phyloP scores from a whole-genome alignment of 306 rosid genomes.

The Abrus pulchellus region DNA sequence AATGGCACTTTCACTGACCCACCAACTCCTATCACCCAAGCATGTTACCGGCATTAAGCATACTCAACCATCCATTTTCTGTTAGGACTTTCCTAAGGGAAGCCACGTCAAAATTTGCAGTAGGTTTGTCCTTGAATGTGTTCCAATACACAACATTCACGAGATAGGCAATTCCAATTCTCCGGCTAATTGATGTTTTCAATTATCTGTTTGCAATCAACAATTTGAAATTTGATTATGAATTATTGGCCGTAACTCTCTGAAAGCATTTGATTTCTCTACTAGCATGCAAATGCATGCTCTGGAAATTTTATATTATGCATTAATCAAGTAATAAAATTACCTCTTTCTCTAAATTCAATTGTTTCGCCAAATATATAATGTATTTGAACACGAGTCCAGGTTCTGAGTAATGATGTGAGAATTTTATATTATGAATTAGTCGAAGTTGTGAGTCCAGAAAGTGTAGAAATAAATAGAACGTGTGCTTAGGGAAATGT shows the following conservation, averaged over 20 bases:
- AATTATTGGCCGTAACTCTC: background rate
- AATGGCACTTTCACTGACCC: conserved; percentile 74
- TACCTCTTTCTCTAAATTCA: background rate
- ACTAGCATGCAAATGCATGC: background rate
- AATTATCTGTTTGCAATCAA: conserved; percentile 8
- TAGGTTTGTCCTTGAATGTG: conserved; percentile 12
- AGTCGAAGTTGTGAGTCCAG: too few species aligned
- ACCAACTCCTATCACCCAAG: conserved; percentile 70
- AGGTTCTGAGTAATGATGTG: background rate
- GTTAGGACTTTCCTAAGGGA: conserved; percentile 10
- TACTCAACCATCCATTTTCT: background rate
- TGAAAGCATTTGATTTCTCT: conserved; percentile 13
- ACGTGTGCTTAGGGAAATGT: too few species aligned
- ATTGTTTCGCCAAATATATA: background rate
- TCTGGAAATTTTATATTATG: conserved; percentile 2
- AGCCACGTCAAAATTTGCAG: background rate
- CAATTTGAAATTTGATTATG: background rate
- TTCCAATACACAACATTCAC: conserved; percentile 23
- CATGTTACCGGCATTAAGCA: conserved; percentile 64
- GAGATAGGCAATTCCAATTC: background rate
- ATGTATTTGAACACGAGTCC: background rate
- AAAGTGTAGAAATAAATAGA: too few species aligned
- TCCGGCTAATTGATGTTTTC: conserved; percentile 6
- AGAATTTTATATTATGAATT: background rate
- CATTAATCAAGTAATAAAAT: background rate